These are phyloP conservation scores for Scheffersomyces parashehatae DNA, from an alignment of 1,139 yeast species.

Conservation along the genomic window DNA sequence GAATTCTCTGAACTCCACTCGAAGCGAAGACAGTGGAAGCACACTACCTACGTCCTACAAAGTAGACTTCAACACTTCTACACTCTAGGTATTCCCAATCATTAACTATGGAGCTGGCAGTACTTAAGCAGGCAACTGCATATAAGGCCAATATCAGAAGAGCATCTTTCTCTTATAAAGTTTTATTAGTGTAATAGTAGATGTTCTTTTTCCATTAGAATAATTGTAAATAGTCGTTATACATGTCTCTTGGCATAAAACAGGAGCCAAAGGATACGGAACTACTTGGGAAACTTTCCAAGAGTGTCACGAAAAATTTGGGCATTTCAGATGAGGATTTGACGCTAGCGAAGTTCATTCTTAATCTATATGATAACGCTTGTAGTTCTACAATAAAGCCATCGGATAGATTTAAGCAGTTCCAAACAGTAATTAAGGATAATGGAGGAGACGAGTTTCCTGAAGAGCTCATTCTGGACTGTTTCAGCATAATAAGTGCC, in stretches of 20 bases:
- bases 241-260: not conserved
- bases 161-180: no score
- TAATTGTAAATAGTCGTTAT: no score
- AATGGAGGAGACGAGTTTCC: constrained; percentile 71
- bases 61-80: no score
- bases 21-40: no score
- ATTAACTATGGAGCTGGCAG: no score
- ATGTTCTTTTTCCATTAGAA: no score
- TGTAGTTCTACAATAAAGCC: constrained; percentile 12
- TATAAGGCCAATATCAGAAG: no score
- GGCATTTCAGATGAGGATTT: constrained; percentile 35
- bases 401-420: constrained; percentile 27
- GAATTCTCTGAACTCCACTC: no score
- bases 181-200: no score
- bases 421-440: constrained; percentile 44
- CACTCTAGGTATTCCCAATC: no score
- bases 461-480: constrained; percentile 38
- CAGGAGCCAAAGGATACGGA: not conserved
- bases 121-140: no score
- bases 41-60: no score
- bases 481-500: constrained; percentile 25
- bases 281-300: not conserved
- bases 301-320: constrained; percentile 7
- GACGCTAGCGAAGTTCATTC: constrained; percentile 59
- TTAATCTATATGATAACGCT: constrained; percentile 42